Evolutionary conservation across 176 grass and related monocot genomes (phyloP), one percentile per base, ranked within the genome.

Genomic region (Calamus simplicifolius): DNA sequence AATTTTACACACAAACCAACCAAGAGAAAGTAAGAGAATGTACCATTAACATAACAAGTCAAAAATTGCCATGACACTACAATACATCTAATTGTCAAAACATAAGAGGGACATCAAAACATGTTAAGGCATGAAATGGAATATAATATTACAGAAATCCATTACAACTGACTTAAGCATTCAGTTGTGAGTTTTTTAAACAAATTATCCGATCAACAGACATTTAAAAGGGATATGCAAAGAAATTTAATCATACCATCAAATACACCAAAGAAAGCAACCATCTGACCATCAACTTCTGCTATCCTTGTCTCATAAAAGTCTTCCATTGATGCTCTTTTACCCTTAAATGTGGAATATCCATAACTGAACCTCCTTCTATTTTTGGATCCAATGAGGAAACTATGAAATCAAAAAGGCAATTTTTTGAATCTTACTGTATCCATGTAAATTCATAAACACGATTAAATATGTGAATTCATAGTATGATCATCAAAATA

Each of bases 291-390:
- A 58, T 78, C 23, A 10, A 78, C 51, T 63, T 78, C 75, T 48
- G 58, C 21, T 64, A 62, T 78, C 48, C 67, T 69, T 7, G 67
- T 57, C 18, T 78, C 59, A 23, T 50, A 78, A 48, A 70, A 78
- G 57, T 78, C 75, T 62, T 78, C 75, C 75, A 78, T 78, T 19
- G 75, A 70, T 50, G 67, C 58, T 25, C 75, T 78, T 65, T 78
- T 78, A 4, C 75, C 75, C 51, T 71, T 78, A 35, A 71, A 78
- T 31, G 67, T 56, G 28, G 75, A 63, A 62, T 78, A 78, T 4
- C 75, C 75, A 64, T 78, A 78, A 55, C 75, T 78, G 67, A 78
- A 78, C 27, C 30, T 57, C 29, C 21, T 23, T 23, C 51, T 58
- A 28, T 71, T 64, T 60, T 63, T 70, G 4, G 58, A 43, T 51